These are phyloP conservation scores for Phaseolus lunatus DNA, from an alignment of 306 rosid species.

Conservation along the genomic window DNA sequence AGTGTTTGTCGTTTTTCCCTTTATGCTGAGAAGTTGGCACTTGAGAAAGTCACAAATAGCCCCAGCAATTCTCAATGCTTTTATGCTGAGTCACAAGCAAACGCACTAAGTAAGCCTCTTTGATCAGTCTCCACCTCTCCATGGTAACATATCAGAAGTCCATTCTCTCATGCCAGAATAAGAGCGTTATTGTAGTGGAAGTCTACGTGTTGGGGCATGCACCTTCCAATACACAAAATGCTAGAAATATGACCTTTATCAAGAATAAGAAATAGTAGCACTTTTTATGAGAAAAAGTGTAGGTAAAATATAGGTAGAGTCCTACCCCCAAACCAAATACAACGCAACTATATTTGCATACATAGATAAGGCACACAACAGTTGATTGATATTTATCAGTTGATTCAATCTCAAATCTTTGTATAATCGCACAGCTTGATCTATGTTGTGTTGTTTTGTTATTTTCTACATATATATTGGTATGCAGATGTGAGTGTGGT, in stretches of 20 bases:
- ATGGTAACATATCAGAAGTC: background rate
- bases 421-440: too few species aligned
- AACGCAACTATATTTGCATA: background rate
- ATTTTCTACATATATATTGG: background rate
- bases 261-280: conserved; percentile 35
- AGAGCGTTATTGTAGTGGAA: conserved; percentile 37
- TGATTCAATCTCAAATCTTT: too few species aligned
- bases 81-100: conserved; percentile 4
- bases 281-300: conserved; percentile 1
- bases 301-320: conserved; percentile 17
- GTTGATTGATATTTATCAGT: too few species aligned
- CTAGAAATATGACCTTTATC: background rate
- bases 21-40: background rate
- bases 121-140: too few species aligned
- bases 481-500: conserved; percentile 49
- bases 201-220: conserved; percentile 60
- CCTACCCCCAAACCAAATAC: conserved; percentile 1
- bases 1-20: background rate
- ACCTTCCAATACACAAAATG: conserved; percentile 28
- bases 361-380: conserved; percentile 23
- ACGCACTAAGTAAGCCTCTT: conserved; percentile 4
- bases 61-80: background rate
- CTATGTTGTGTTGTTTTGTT: background rate
- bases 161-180: conserved; percentile 1
- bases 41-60: background rate